Evolutionary conservation across 2,329 filamentous ascomycete genomes (phyloP), one percentile per base, ranked within the genome.

Genomic region (Pyrenophora tritici-repentis): DNA sequence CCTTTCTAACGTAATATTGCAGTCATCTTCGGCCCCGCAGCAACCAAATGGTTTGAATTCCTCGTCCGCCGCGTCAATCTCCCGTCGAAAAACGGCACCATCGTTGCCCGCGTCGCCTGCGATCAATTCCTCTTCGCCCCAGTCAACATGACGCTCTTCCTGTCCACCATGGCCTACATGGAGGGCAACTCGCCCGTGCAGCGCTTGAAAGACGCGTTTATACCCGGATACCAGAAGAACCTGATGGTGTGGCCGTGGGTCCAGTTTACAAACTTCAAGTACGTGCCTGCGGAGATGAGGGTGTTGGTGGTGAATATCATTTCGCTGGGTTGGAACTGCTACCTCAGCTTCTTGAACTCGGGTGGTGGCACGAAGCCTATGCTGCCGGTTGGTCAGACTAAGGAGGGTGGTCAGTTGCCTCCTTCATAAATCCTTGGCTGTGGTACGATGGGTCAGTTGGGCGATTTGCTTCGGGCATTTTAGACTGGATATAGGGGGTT

Each of bases 191-290:
- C 46, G 59, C 83, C 85, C 1, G 74, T 78, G 63, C 83, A 91
- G 67, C 92, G 93, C 76, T 79, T 94, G 47, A 76, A 83, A 53
- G 85, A 82, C 66, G 88, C 83, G 53, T 97, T 91, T 76, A 74
- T 76, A 60, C 80, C 83, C 10, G 89, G 89, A 26, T 83, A 96
- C 67, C 82, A 82, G 72, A 87, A 90, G 72, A 97, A 96, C 78
- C 91, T 90, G 81, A 83, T 90, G 78, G 75, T 97, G 48, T 97
- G 92, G 92, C 92, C 92, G 3, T 79, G 78, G 62, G 90, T 95
- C 48, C 92, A 97, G 78, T 79, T 87, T 46, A 81, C 87, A 68
- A 97, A 97, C 79, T 97, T 97, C 78, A 88, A 88, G 67, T 83
- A 94, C 58, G 83, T 96, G 57, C 92, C 92, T 41, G 79, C 95